These are phyloP conservation scores for Quercus berberidifolia DNA, from an alignment of 306 rosid species.

Conservation along the genomic window DNA sequence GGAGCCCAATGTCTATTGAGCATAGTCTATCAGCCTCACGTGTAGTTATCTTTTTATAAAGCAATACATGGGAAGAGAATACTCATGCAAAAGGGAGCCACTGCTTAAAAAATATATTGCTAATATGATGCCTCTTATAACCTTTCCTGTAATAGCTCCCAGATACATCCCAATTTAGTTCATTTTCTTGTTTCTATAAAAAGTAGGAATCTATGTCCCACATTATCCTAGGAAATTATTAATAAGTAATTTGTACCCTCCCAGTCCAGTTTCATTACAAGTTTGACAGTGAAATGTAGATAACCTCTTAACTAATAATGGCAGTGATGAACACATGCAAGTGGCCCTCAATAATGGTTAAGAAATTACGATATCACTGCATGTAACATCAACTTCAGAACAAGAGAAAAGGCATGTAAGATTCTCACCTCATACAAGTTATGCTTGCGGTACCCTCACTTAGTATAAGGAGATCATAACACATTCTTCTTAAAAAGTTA, in stretches of 20 bases:
- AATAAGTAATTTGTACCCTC: too few species aligned
- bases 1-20: neutral
- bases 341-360: neutral
- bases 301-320: neutral
- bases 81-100: neutral
- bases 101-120: neutral
- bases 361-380: neutral
- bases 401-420: neutral
- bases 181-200: too few species aligned
- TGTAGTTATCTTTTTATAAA: neutral
- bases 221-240: too few species aligned
- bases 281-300: neutral
- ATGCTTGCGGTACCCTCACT: constrained; percentile 68
- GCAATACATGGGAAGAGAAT: neutral
- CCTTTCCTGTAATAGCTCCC: too few species aligned
- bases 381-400: neutral
- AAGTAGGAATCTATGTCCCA: too few species aligned
- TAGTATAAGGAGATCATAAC: neutral
- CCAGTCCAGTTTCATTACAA: neutral
- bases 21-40: neutral
- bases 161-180: too few species aligned
- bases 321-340: neutral
- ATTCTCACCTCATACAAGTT: constrained; percentile 71
- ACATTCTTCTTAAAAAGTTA: constrained; percentile 10
- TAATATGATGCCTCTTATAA: too few species aligned